phyloP scores from a whole-genome alignment of 2,329 filamentous ascomycete species.

The Aspergillus pseudonomiae region DNA sequence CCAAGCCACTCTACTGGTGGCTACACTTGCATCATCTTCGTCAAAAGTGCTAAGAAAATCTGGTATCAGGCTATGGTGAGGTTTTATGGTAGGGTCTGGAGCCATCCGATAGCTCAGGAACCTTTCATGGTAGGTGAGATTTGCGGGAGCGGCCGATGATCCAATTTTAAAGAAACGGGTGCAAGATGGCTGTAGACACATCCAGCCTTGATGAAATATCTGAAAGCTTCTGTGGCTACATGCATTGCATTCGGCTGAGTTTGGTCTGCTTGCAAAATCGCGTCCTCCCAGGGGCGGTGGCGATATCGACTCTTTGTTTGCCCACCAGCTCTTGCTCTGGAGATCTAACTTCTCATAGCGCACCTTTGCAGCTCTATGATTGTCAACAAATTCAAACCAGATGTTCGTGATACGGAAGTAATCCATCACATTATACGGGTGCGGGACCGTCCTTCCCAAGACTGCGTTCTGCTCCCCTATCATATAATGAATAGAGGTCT shows the following conservation, averaged over 20 bases:
- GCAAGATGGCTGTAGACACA: slow-evolving; percentile 61
- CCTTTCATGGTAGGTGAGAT: slow-evolving; percentile 54
- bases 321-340: slow-evolving; percentile 62
- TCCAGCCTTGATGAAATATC: slow-evolving; percentile 55
- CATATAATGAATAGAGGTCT: slow-evolving; percentile 28
- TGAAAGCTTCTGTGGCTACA: slow-evolving; percentile 44
- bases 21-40: slow-evolving; percentile 40
- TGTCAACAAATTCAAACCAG: slow-evolving; percentile 63
- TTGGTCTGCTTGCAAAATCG: slow-evolving; percentile 30
- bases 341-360: slow-evolving; percentile 67
- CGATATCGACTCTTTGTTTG: slow-evolving; percentile 36
- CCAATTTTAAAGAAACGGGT: slow-evolving; percentile 57
- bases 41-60: slow-evolving; percentile 43
- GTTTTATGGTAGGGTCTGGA: slow-evolving; percentile 44
- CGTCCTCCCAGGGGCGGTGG: slow-evolving; percentile 33
- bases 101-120: slow-evolving; percentile 61
- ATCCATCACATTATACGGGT: slow-evolving; percentile 68
- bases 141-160: slow-evolving; percentile 30
- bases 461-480: slow-evolving; percentile 56
- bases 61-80: slow-evolving; percentile 43
- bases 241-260: slow-evolving; percentile 36
- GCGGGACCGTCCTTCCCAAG: slow-evolving; percentile 54
- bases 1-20: slow-evolving; percentile 57
- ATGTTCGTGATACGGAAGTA: slow-evolving; percentile 70
- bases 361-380: slow-evolving; percentile 55